Evolutionary conservation across 352 stramenopile species (phyloP), one percentile per base, ranked within the genome.

Genomic region (Discostella stelligera): DNA sequence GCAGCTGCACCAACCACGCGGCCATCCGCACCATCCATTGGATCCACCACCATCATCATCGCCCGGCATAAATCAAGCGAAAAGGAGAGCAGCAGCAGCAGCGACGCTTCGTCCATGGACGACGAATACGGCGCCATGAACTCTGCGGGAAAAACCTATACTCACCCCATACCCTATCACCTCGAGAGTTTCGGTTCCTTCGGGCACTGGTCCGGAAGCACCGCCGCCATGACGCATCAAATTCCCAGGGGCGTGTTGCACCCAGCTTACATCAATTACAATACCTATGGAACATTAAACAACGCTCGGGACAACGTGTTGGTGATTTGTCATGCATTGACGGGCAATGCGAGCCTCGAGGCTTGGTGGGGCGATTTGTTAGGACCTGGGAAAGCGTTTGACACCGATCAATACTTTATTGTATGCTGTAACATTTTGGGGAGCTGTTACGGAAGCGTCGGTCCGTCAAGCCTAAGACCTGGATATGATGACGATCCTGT

Each of bases 381-480:
- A n/a, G 92, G 91, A 72, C 79, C 84, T 3, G 86, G 82, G 10
- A 93, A 95, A 23, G 87, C 94, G 13, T 95, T 97, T 80, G 97
- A 98, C 92, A 98, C 95, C 6, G 89, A 96, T 79, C 95, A 96
- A 75, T 98, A 98, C 81, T 97, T 98, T 69, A 84, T 98, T n/a
- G 94, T 99, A 0, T 98, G 96, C 79, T 94, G 87, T 56, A 98
- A 98, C 85, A 94, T 98, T 37, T 80, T 99, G 16, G 96, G 96
- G 21, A 97, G 93, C 62, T 98, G 95, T 80, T 98, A 98, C 86
- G 96, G 96, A 8, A 96, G 90, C 20, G 97, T 94, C 8, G 92
- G 93, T 9, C 96, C 96, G 4, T 79, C 30, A 16, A 80, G 58
- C 37, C 14, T 61, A 18, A 44, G 77, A 21, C 77, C 77, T 91